Conservation (phyloP, 2,329 filamentous ascomycete species). For the Alternaria dauci region DNA sequence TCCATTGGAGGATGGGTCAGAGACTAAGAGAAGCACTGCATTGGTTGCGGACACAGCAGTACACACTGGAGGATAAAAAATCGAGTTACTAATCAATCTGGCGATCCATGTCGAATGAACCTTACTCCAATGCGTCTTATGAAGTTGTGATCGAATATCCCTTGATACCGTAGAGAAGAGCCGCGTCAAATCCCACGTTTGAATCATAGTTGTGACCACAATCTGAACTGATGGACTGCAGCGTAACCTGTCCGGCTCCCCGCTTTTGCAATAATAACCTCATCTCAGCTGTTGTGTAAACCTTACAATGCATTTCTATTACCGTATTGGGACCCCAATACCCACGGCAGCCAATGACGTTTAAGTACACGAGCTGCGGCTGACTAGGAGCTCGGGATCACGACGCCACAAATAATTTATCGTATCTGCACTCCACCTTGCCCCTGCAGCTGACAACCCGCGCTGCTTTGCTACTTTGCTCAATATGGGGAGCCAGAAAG, state of each 20-base stretch:
- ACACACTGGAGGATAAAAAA: too few relatives aligned
- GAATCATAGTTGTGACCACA: background rate
- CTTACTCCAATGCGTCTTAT: background rate
- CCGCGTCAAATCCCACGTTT: background rate
- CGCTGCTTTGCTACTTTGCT: background rate
- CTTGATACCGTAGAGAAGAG: background rate
- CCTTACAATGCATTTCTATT: background rate
- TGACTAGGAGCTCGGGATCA: constrained; percentile 6
- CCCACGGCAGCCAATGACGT: constrained; percentile 8
- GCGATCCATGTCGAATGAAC: background rate
- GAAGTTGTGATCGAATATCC: background rate
- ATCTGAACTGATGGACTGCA: background rate
- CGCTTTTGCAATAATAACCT: constrained; percentile 5
- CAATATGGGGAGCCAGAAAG: background rate
- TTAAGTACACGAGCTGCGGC: constrained; percentile 9
- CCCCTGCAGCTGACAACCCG: background rate
- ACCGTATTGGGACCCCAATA: constrained; percentile 1
- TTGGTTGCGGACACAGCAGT: background rate
- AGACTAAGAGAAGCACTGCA: background rate
- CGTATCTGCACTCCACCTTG: constrained; percentile 4
- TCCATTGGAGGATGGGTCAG: too few relatives aligned
- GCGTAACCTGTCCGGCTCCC: constrained; percentile 6
- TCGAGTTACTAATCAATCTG: too few relatives aligned
- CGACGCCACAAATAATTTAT: constrained; percentile 7
- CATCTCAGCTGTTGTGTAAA: constrained; percentile 6